Evolutionary conservation across 73 alveolate genomes (phyloP).

Genomic region (Tetrahymena borealis): DNA sequence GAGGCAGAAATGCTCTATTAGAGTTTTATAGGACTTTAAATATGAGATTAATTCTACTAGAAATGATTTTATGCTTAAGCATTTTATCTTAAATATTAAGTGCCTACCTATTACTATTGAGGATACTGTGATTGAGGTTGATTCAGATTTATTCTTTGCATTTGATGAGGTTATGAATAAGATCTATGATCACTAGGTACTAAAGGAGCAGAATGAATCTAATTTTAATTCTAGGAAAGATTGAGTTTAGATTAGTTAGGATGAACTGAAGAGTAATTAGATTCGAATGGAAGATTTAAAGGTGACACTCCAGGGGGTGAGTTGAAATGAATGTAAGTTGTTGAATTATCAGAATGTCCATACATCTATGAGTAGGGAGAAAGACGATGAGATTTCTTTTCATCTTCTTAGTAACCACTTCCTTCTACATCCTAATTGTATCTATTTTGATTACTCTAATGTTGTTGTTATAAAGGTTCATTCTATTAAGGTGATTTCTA

Average conservation of each 20-base stretch:
- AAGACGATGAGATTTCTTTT: neutral
- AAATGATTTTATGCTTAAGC: neutral
- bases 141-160: neutral
- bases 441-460: neutral
- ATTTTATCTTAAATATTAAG: neutral
- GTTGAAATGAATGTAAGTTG: neutral
- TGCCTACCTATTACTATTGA: neutral
- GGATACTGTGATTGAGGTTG: neutral
- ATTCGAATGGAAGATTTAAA: neutral
- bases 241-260: neutral
- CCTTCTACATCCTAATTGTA: neutral
- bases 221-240: neutral
- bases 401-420: neutral
- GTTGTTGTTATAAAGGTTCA: neutral
- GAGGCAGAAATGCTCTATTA: neutral
- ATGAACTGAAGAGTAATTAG: neutral
- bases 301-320: neutral
- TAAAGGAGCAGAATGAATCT: neutral
- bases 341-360: neutral
- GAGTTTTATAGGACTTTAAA: neutral
- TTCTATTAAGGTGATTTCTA: neutral
- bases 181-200: neutral
- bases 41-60: neutral
- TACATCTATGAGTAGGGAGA: neutral
- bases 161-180: neutral